Conservation (phyloP, 257 asterid species). For the Fraxinus quadrangulata region DNA sequence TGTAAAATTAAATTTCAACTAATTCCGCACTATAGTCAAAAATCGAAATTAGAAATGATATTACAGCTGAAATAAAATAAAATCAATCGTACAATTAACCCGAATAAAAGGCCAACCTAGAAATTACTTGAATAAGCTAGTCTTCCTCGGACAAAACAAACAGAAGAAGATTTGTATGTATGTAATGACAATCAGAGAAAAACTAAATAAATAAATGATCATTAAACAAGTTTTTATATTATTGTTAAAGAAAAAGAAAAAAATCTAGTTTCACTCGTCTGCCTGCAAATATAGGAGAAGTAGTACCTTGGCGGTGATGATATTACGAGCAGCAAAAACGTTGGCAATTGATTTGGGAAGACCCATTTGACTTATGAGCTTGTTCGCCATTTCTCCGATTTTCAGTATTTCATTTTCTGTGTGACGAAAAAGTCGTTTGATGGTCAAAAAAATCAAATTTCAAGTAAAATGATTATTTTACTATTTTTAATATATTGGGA, state of each 20-base stretch:
- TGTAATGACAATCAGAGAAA: not conserved
- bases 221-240: not conserved
- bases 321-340: constrained; percentile 73
- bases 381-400: constrained; percentile 65
- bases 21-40: not conserved
- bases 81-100: not conserved
- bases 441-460: too few relatives aligned
- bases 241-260: not conserved
- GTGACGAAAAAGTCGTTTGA: too few relatives aligned
- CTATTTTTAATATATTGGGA: too few relatives aligned
- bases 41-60: not conserved
- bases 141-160: not conserved
- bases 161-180: not conserved
- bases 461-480: too few relatives aligned
- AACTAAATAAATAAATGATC: not conserved
- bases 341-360: constrained; percentile 63
- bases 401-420: not conserved
- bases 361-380: constrained; percentile 73
- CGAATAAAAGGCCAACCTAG: not conserved
- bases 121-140: not conserved
- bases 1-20: not conserved
- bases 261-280: not conserved
- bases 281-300: not conserved
- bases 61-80: not conserved
- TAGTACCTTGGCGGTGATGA: constrained; percentile 72